phyloP scores from a whole-genome alignment of 768 basidiomycete species.

The Tylopilus balloui region DNA sequence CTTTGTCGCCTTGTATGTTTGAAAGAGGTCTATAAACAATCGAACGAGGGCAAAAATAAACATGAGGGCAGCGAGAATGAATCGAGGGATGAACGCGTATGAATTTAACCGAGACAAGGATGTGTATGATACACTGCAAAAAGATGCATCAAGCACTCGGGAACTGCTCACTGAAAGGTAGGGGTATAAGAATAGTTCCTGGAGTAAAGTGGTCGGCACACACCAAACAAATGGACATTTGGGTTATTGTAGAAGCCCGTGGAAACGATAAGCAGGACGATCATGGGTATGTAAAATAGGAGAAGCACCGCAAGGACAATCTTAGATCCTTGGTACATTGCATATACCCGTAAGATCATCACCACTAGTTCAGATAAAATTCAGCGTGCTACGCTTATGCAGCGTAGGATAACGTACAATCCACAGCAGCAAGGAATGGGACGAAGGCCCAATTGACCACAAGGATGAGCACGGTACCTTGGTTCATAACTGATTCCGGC shows the following conservation, averaged over 20 bases:
- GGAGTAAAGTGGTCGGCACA: not conserved
- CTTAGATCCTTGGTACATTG: constrained; percentile 1
- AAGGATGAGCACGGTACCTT: not conserved
- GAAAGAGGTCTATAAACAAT: not conserved
- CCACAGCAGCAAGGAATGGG: not conserved
- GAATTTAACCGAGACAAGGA: not conserved
- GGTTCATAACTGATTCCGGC: not conserved
- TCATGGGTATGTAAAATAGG: not conserved
- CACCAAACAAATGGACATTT: not conserved
- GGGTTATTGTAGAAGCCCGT: not conserved
- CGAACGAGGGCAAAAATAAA: not conserved
- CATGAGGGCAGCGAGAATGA: not conserved
- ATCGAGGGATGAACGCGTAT: not conserved
- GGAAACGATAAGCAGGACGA: not conserved
- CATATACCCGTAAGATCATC: not conserved
- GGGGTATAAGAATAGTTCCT: not conserved
- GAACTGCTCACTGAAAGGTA: not conserved
- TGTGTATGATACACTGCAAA: not conserved
- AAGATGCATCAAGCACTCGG: not conserved
- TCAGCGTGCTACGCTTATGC: not conserved
- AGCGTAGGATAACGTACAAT: not conserved
- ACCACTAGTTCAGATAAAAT: not conserved
- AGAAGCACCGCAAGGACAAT: not conserved
- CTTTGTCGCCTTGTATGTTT: not conserved
- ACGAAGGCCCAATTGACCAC: not conserved